Evolutionary conservation across 1,284 basidiomycete species (phyloP), one percentile per base, ranked within the genome.

Genomic region (Grifola frondosa): DNA sequence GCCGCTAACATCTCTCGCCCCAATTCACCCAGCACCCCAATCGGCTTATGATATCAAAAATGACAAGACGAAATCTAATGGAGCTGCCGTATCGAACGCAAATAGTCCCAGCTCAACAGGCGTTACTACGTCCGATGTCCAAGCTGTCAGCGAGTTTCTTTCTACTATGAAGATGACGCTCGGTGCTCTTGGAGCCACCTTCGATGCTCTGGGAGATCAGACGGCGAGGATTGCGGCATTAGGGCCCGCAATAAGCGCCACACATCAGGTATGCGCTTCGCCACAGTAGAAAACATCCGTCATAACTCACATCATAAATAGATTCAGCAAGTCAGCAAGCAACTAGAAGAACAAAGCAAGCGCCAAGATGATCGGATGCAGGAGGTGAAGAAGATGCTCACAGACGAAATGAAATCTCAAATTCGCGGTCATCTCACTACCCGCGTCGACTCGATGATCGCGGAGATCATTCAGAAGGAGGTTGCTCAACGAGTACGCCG

Each of bases 131-230:
- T 38, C 65, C n/a, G 69, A 75, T 44, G 54, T 73, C 2, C 32
- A 63, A 3, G 69, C 67, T 3, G 62, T 77, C 13, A 64, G 67
- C 7, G 68, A 71, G 13, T 50, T 77, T 4, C 62, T 76, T 13
- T 56, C 59, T 7, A 66, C 69, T 1, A 71, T 77, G 68, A 73
- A 73, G 44, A 57, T 57, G 10, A 69, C 73, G 4, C 49, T 77
- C 3, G 49, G 49, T 1, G 57, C 61, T 0, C 60, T 78, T 31
- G 63, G 67, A 1, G 50, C 57, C 6, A 73, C 74, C 0, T 73
- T 77, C 51, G 69, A 72, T 29, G 59, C 61, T 4, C 59, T 80
- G 6, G 73, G 69, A 1, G 60, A 62, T 8, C 76, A 78, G 42
- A 70, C 71, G 0, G 64, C 67, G 26, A 68, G 63, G 28, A 59